These are phyloP conservation scores for Penicillium bovifimosum DNA, from an alignment of 495 filamentous ascomycete species.

Conservation along the genomic window DNA sequence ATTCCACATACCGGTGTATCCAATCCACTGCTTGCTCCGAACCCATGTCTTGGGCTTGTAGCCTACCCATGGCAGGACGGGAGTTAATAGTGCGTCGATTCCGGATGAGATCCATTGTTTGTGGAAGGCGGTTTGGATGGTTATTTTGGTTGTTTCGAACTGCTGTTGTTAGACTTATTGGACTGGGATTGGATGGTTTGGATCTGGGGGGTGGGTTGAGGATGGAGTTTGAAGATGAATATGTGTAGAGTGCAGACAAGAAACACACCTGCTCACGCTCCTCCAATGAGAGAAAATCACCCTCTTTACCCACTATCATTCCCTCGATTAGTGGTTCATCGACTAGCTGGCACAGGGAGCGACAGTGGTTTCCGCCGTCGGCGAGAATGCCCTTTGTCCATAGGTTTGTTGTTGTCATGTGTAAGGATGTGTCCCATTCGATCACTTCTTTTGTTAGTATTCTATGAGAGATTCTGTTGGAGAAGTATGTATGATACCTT, in stretches of 20 bases:
- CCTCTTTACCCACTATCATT: slow-evolving; percentile 30
- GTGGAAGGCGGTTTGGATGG: slow-evolving; percentile 23
- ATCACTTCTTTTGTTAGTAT: slow-evolving; percentile 26
- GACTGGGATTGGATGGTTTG: too few relatives aligned
- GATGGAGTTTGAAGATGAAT: too few relatives aligned
- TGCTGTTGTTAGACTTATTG: background rate
- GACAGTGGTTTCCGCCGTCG: slow-evolving; percentile 53
- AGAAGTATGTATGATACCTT: slow-evolving; percentile 30
- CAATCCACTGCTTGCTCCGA: slow-evolving; percentile 51
- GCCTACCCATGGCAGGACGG: slow-evolving; percentile 50
- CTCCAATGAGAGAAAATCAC: slow-evolving; percentile 18
- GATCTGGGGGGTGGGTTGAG: too few relatives aligned
- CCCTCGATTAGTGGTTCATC: slow-evolving; percentile 51
- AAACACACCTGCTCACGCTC: slow-evolving; percentile 29
- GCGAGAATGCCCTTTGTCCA: slow-evolving; percentile 48
- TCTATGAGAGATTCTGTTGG: too few relatives aligned
- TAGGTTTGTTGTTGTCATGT: slow-evolving; percentile 21
- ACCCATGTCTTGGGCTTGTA: slow-evolving; percentile 41
- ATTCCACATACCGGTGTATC: slow-evolving; percentile 64
- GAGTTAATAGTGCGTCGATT: slow-evolving; percentile 61
- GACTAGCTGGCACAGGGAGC: slow-evolving; percentile 40
- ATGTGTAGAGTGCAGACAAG: too few relatives aligned
- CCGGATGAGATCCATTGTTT: slow-evolving; percentile 47
- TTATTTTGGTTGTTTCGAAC: slow-evolving; percentile 26
- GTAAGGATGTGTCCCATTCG: slow-evolving; percentile 33